A percentile compares a stretch with the other conserved stretches of the same genome.
These are phyloP conservation scores for Lobosporangium transversale DNA, from an alignment of 192 early-diverging fungal species.

Conservation along the genomic window DNA sequence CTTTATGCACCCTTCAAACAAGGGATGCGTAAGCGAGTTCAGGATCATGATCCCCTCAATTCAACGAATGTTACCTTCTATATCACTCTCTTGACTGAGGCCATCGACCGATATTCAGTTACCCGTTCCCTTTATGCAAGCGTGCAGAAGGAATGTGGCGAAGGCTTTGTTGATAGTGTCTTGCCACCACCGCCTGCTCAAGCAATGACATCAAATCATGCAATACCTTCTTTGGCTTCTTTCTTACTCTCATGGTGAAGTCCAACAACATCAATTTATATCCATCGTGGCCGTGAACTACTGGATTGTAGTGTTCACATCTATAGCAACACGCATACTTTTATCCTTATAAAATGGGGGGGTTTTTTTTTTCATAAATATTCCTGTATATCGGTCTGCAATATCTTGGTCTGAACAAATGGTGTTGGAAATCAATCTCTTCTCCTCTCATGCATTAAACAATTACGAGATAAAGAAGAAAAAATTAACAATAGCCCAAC, in stretches of 20 bases:
- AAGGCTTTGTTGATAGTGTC: slow-evolving; percentile 11
- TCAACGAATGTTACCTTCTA: slow-evolving; percentile 41
- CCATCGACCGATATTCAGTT: slow-evolving; percentile 7
- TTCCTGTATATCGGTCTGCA: too few species aligned
- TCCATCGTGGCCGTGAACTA: too few species aligned
- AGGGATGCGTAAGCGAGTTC: slow-evolving; percentile 32
- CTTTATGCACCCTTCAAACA: slow-evolving; percentile 35
- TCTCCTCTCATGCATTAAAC: too few species aligned
- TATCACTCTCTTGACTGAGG: slow-evolving; percentile 15
- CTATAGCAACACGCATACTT: too few species aligned
- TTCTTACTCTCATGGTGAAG: not conserved
- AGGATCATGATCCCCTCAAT: too few species aligned
- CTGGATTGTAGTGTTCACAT: too few species aligned
- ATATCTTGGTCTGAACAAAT: too few species aligned
- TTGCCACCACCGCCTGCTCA: not conserved
- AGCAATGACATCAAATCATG: not conserved
- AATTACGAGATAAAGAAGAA: too few species aligned
- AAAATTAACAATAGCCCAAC: too few species aligned
- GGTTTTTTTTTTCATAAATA: too few species aligned
- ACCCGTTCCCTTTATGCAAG: not conserved
- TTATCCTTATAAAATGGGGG: too few species aligned
- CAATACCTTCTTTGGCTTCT: not conserved
- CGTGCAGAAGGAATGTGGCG: slow-evolving; percentile 19
- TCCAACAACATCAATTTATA: not conserved
- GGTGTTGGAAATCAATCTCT: too few species aligned